phyloP scores from a whole-genome alignment of 768 basidiomycete species.

The Coprinopsis strossmayeri region DNA sequence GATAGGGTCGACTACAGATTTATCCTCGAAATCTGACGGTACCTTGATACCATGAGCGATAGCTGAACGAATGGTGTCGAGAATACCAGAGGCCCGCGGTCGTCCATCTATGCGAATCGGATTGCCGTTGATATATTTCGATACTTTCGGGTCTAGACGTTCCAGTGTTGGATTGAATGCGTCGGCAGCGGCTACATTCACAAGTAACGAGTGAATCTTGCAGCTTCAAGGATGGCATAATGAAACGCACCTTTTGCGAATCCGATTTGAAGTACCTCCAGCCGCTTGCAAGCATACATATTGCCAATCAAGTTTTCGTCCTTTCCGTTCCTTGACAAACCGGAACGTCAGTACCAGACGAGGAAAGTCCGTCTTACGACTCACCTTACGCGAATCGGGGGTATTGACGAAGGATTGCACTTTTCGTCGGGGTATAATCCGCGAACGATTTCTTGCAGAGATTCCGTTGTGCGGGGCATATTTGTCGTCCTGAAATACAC shows the following conservation, averaged over 20 bases:
- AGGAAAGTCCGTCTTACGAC: neutral
- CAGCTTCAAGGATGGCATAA: neutral
- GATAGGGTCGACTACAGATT: conserved; percentile 48
- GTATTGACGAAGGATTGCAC: conserved; percentile 36
- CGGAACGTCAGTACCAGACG: neutral
- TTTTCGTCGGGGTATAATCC: conserved; percentile 61
- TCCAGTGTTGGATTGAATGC: conserved; percentile 57
- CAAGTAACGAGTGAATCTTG: neutral
- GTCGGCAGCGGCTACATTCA: conserved; percentile 51
- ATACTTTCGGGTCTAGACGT: conserved; percentile 57
- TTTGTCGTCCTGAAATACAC: conserved; percentile 72
- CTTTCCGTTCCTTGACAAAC: conserved; percentile 44
- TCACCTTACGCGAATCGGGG: conserved; percentile 53
- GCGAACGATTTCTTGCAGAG: conserved; percentile 64
- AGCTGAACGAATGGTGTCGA: conserved; percentile 52
- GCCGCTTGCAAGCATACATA: conserved; percentile 57
- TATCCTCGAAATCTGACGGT: conserved; percentile 68
- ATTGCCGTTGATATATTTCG: conserved; percentile 60
- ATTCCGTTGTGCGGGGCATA: conserved; percentile 71
- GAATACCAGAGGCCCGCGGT: conserved; percentile 67
- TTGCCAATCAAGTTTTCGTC: conserved; percentile 74
- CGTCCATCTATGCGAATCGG: conserved; percentile 70
- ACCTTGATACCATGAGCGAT: conserved; percentile 65
- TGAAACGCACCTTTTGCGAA: conserved; percentile 53
- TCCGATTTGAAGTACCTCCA: conserved; percentile 52